Evolutionary conservation across 768 basidiomycete species (phyloP), one percentile per base, ranked within the genome.

Genomic region (Lentinula aciculospora): DNA sequence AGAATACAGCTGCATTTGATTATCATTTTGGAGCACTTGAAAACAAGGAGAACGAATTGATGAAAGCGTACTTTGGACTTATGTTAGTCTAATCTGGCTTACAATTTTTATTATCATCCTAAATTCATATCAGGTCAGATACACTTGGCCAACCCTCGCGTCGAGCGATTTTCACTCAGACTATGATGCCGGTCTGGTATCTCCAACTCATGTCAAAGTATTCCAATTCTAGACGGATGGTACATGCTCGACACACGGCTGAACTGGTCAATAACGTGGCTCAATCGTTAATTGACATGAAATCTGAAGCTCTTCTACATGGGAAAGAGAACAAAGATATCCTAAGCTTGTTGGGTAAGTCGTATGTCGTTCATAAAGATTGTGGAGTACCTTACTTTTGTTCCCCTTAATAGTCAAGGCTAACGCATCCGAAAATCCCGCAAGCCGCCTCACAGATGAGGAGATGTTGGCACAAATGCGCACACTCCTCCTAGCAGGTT

Each of bases 241-340:
- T 76, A 23, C 79, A 80, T 53, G 76, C 77, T 7, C 74, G 77
- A 32, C 70, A 76, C 56, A 79, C 78, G 0, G 76, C 74, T 12
- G 64, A 69, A 21, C 60, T 79, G 23, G 78, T 78, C 6, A 72
- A 77, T 58, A 73, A 68, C 29, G 72, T 84, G 15, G 76, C 81
- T 0, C 69, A 74, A 51, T 68, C 76, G 56, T 69, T 84, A 7
- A 72, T 84, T 12, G 70, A 75, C 17, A 72, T 73, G 19, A 82
- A 83, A 65, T 67, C 75, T 3, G 75, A 77, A 42, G 79, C 76
- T 7, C 68, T 80, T n/a, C 61, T 73, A 4, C 71, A 75, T 40
- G 82, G 80, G 2, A 81, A 76, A 62, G 72, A 74, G 21, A 76
- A 72, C 53, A 78, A 77, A 47, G 84, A 85, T 63, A 73, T 83